Base-by-base conservation (phyloP, 441 rosid genomes). In the Omphalea diandra region DNA sequence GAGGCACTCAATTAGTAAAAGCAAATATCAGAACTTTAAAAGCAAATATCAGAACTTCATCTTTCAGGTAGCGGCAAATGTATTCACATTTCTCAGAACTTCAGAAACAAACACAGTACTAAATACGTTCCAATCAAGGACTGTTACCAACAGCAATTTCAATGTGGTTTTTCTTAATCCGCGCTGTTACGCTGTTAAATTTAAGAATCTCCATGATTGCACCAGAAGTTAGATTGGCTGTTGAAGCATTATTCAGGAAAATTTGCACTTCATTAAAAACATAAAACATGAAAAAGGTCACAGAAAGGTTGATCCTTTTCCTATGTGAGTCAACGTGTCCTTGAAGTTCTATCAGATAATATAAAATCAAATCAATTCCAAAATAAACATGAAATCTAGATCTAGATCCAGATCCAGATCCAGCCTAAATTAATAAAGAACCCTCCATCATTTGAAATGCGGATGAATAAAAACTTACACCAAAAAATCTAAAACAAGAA, bases 371-470 rank as follows among this genome's bases (percentile, higher is more conserved):
- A 46, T 29, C 27, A 41, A 72, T 43, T 43, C 35, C 43, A 72
- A 78, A 70, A n/a, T n/a, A n/a, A 26, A 70, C 12, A 43, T n/a
- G 54, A 8, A 10, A 20, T 50, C n/a, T 20, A 50, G 27, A 8
- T 15, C 9, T 3, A 76, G 76, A 75, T 73, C 71, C 73, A 69
- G 76, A 75, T 73, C 71, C 73, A 69, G 55, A 73, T 68, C 63
- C 78, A 70, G 10, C 41, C 24, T 44, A 57, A 50, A 20, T 27
- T 54, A 69, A 76, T 27, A 55, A 53, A 50, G 32, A 59, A 32
- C 47, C n/a, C 63, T 69, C 61, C 59, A 61, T 20, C 63, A 35
- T 36, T 66, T 63, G 46, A 44, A 22, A 33, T 58, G 14, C 63
- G 68, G 8, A 62, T 27, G 33, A 12, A 40, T 56, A 40, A 15